phyloP scores from a whole-genome alignment of 177 flowering plant genomes.

The Vitis hybrid region DNA sequence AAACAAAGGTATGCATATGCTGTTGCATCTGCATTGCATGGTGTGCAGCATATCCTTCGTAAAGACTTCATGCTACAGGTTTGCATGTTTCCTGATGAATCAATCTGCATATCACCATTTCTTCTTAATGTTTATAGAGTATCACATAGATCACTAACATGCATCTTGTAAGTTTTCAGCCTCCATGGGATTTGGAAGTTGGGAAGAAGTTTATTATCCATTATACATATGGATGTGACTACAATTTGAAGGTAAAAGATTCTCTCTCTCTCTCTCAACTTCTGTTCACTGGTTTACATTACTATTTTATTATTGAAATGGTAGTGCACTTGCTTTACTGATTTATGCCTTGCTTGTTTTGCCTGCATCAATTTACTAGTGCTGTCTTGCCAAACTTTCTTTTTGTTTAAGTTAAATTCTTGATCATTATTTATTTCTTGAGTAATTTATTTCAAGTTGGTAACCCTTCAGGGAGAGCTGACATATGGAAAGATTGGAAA shows the following conservation, averaged over 20 bases:
- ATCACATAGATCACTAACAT: too few species aligned
- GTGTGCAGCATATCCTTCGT: constrained; percentile 80
- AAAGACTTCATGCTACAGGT: constrained; percentile 99
- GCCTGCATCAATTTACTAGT: too few species aligned
- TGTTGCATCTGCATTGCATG: constrained; percentile 94
- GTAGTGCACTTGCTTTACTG: too few species aligned
- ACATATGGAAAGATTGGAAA: constrained; percentile 90
- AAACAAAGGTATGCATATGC: constrained; percentile 93
- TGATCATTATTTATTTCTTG: too few species aligned
- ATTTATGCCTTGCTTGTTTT: too few species aligned
- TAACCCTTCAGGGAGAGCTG: constrained; percentile 70
- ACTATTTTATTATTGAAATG: too few species aligned
- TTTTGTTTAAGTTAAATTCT: background rate
- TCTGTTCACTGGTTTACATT: too few species aligned
- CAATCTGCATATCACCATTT: too few species aligned
- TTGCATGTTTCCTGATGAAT: background rate
- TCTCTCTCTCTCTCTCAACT: too few species aligned
- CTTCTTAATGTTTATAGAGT: background rate
- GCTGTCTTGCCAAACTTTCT: too few species aligned
- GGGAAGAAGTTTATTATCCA: constrained; percentile 73
- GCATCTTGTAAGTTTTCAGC: constrained; percentile 42
- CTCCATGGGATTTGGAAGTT: constrained; percentile 76
- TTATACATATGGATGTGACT: constrained; percentile 93
- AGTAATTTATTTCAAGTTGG: background rate
- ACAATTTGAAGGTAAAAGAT: constrained; percentile 64